phyloP scores from a whole-genome alignment of 139 green algal species.

The Ulvella scutata region DNA sequence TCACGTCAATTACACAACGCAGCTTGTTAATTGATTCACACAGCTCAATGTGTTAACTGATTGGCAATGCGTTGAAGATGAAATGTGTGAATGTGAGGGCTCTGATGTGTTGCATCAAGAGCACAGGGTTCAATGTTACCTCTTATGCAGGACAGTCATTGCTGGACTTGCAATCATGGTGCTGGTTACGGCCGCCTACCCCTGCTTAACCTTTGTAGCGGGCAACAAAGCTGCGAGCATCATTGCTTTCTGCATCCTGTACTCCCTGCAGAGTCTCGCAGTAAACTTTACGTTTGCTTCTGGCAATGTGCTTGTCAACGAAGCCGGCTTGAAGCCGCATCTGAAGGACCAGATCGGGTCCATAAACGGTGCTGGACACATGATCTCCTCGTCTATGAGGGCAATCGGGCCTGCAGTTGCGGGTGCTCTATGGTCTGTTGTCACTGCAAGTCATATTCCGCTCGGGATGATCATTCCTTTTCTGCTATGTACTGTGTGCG shows the following conservation, averaged over 20 bases:
- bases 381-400: neutral
- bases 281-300: neutral
- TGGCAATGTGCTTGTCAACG: neutral
- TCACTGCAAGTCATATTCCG: neutral
- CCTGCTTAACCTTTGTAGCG: neutral
- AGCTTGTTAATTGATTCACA: too few relatives aligned
- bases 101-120: too few relatives aligned
- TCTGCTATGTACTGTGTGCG: neutral
- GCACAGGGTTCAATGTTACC: too few relatives aligned
- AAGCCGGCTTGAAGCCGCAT: neutral
- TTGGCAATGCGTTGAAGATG: too few relatives aligned
- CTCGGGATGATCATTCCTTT: neutral
- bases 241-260: neutral
- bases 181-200: neutral
- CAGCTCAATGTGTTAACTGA: too few relatives aligned
- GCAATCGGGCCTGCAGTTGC: neutral
- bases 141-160: neutral
- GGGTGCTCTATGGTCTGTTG: neutral
- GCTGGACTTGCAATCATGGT: neutral
- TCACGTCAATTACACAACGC: too few relatives aligned
- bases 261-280: neutral
- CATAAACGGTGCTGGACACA: neutral
- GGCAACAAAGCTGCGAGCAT: neutral
- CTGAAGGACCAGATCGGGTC: neutral
- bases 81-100: too few relatives aligned